Percentiles rank a stretch among this genome's conserved stretches.
Conservation (phyloP, 1,139 yeast species). For the Yamadazyma sp. region DNA sequence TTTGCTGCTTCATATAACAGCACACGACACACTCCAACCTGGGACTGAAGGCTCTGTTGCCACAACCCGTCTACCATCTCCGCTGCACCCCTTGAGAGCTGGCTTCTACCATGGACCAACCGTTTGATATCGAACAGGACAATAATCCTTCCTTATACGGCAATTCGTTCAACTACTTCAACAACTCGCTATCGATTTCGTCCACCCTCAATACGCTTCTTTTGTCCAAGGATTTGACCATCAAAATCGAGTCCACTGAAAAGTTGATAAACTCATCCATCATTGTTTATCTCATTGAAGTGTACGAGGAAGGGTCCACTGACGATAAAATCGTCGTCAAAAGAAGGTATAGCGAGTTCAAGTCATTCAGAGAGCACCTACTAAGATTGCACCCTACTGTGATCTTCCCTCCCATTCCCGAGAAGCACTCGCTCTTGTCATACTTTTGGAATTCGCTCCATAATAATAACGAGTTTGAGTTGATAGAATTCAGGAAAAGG, state of each 20-base stretch:
- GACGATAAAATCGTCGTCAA: slow-evolving; percentile 29
- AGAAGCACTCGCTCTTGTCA: slow-evolving; percentile 51
- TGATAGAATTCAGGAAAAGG: slow-evolving; percentile 44
- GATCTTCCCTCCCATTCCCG: slow-evolving; percentile 59
- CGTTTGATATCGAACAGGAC: slow-evolving; percentile 45
- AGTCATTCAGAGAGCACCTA: slow-evolving; percentile 47
- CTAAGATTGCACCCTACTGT: slow-evolving; percentile 49
- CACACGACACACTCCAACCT: too few species aligned
- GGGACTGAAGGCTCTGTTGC: too few species aligned
- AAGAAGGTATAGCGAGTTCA: slow-evolving; percentile 57
- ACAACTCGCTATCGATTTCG: slow-evolving; percentile 41
- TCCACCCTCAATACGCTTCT: slow-evolving; percentile 33
- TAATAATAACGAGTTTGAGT: slow-evolving; percentile 34
- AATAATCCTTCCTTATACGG: slow-evolving; percentile 50
- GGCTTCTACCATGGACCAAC: slow-evolving; percentile 20
- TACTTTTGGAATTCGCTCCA: slow-evolving; percentile 43
- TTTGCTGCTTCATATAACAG: too few species aligned
- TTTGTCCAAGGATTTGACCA: slow-evolving; percentile 25
- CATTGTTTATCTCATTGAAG: slow-evolving; percentile 40
- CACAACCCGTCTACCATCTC: too few species aligned
- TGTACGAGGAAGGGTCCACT: slow-evolving; percentile 7
- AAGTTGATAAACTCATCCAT: slow-evolving; percentile 39
- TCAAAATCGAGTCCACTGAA: slow-evolving; percentile 39
- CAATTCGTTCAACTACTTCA: slow-evolving; percentile 23
- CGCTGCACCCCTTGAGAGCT: too few species aligned